phyloP scores from a whole-genome alignment of 139 green algal genomes.

The Deuterostichococcus epilithicus region DNA sequence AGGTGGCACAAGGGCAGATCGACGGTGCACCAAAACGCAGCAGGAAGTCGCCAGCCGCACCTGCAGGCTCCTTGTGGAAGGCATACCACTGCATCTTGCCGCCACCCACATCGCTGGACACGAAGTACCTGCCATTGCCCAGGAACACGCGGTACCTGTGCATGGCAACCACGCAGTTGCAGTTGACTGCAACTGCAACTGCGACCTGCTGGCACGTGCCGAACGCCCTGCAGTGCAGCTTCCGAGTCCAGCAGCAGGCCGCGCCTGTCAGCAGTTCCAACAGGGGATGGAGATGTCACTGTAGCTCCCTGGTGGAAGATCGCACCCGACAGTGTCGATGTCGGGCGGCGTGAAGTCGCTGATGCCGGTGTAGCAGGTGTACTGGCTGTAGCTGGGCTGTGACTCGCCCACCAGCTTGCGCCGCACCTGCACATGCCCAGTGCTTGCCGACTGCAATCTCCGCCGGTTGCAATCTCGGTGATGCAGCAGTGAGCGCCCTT shows the following conservation, averaged over 20 bases:
- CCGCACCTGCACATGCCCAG: constrained; percentile 37
- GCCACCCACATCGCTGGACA: constrained; percentile 91
- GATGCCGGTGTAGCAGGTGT: constrained; percentile 94
- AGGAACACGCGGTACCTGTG: constrained; percentile 92
- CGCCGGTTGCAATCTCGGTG: no score
- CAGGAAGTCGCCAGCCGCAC: constrained; percentile 20
- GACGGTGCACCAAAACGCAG: not conserved
- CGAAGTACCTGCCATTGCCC: constrained; percentile 96
- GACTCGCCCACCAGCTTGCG: constrained; percentile 63
- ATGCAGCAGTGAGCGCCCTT: no score
- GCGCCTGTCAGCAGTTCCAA: no score
- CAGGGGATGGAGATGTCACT: no score
- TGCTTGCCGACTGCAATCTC: not conserved
- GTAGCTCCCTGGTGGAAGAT: no score
- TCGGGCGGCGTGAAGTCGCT: constrained; percentile 86
- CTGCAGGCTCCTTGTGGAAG: constrained; percentile 89
- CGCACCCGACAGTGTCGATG: constrained; percentile 69
- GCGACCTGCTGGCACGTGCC: not conserved
- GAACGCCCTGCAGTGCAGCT: constrained; percentile 1
- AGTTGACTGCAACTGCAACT: not conserved
- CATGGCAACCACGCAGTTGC: not conserved
- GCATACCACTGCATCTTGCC: constrained; percentile 98
- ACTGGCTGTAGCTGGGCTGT: constrained; percentile 70
- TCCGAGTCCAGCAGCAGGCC: no score
- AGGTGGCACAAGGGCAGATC: no score